Evolutionary conservation across 768 basidiomycete species (phyloP).

Genomic region (Leucocoprinus leucothites): DNA sequence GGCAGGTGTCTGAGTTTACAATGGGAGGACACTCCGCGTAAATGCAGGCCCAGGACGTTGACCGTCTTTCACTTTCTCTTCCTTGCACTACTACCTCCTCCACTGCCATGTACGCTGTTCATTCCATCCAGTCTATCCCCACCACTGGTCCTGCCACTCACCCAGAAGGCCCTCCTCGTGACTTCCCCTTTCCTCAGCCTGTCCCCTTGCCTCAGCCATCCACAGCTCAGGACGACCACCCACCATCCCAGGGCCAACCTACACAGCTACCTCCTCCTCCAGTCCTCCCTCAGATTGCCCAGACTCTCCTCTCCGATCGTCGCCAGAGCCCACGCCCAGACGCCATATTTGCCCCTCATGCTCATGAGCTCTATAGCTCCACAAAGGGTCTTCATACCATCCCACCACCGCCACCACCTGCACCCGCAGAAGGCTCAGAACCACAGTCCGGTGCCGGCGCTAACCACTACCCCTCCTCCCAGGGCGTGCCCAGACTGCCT

Average conservation of each 20-base stretch:
- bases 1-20: conserved; percentile 13
- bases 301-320: conserved; percentile 15
- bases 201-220: conserved; percentile 35
- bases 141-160: conserved; percentile 40
- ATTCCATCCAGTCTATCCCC: conserved; percentile 38
- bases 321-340: conserved; percentile 38
- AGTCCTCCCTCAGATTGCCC: conserved; percentile 17
- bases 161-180: conserved; percentile 39
- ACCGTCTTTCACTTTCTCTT: conserved; percentile 18
- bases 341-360: conserved; percentile 45
- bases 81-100: conserved; percentile 20
- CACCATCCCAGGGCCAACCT: conserved; percentile 11
- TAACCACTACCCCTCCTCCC: conserved; percentile 53
- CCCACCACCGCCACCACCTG: conserved; percentile 27
- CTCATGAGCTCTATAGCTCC: conserved; percentile 55
- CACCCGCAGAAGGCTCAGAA: conserved; percentile 29
- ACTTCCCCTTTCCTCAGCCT: conserved; percentile 38
- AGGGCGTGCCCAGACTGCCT: conserved; percentile 58
- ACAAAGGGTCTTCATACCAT: conserved; percentile 29
- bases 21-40: conserved; percentile 8
- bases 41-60: conserved; percentile 1
- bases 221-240: conserved; percentile 18
- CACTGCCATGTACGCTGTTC: conserved; percentile 35
- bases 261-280: conserved; percentile 20
- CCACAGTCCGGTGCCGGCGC: conserved; percentile 39